Evolutionary conservation across 805 yeast genomes (phyloP).

Genomic region (Ogataea thermomethanolica): DNA sequence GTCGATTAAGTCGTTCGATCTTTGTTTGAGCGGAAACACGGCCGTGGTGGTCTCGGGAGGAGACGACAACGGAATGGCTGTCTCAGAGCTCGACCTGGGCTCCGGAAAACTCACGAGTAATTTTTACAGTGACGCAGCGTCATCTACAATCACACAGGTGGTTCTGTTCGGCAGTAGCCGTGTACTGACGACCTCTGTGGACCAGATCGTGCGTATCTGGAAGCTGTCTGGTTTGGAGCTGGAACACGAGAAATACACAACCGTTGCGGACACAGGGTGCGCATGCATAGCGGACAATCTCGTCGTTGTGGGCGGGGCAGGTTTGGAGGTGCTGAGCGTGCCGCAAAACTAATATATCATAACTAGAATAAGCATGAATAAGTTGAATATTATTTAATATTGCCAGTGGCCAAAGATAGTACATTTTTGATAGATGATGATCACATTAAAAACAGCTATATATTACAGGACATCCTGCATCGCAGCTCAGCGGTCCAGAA

Average conservation of each 20-base stretch:
- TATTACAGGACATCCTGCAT: too few relatives aligned
- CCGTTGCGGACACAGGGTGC: conserved; percentile 90
- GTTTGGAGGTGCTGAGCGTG: conserved; percentile 38
- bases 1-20: conserved; percentile 66
- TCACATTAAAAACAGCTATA: too few relatives aligned
- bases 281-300: conserved; percentile 41
- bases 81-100: conserved; percentile 32
- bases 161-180: conserved; percentile 29
- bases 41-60: conserved; percentile 70
- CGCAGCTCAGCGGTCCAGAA: too few relatives aligned
- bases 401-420: too few relatives aligned
- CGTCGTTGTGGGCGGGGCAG: conserved; percentile 75
- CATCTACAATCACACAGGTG: conserved; percentile 80
- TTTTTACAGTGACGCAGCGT: conserved; percentile 60
- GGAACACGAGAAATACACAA: conserved; percentile 53
- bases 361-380: too few relatives aligned
- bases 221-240: conserved; percentile 31
- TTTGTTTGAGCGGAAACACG: conserved; percentile 7
- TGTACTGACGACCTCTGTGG: conserved; percentile 73
- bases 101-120: conserved; percentile 6
- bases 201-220: conserved; percentile 77
- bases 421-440: too few relatives aligned
- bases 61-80: conserved; percentile 77
- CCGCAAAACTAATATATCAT: too few relatives aligned
- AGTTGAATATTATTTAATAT: too few relatives aligned